Base-by-base conservation (phyloP, 202 grass and related monocot species). In the Digitaria exilis region DNA sequence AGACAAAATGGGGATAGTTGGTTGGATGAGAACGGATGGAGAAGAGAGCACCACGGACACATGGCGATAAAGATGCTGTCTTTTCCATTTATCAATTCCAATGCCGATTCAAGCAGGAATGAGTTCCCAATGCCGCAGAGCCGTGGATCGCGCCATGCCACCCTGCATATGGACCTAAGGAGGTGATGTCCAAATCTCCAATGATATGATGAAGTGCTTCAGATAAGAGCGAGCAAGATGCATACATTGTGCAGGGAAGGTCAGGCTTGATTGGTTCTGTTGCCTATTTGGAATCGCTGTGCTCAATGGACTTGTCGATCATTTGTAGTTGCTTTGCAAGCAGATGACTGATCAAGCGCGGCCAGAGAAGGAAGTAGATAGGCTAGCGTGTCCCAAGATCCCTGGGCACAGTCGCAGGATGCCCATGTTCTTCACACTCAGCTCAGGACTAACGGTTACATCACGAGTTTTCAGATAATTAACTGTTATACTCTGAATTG, bases 401-500 rank as follows among this genome's bases (percentile, higher is more conserved):
- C 62, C 41, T 21, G 21, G 42, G 18, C 81, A 79, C 5, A 31
- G 49, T 51, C 7, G 29, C 60, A 72, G 69, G 52, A 39, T 63
- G 72, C 32, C 72, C 85, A 87, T 77, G 84, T 86, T 86, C 45
- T 72, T 78, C 43, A 24, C 46, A 26, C 4, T 59, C n/a, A n/a
- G n/a, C n/a, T n/a, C n/a, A 25, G 11, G 10, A 13, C 25, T 58
- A 25, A 25, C 22, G 24, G n/a, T 25, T 58, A 25, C n/a, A n/a
- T n/a, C 13, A 58, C 25, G 22, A 25, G 0, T 12, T 58, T 25
- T n/a, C n/a, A n/a, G n/a, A n/a, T n/a, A n/a, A n/a, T n/a, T n/a
- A n/a, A n/a, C n/a, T n/a, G n/a, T n/a, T n/a, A n/a, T n/a, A n/a
- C n/a, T n/a, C n/a, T n/a, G n/a, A n/a, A n/a, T n/a, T n/a, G n/a